These are phyloP conservation scores for Nicotiana obtusifolia DNA, from an alignment of 257 asterid genomes.

Conservation along the genomic window DNA sequence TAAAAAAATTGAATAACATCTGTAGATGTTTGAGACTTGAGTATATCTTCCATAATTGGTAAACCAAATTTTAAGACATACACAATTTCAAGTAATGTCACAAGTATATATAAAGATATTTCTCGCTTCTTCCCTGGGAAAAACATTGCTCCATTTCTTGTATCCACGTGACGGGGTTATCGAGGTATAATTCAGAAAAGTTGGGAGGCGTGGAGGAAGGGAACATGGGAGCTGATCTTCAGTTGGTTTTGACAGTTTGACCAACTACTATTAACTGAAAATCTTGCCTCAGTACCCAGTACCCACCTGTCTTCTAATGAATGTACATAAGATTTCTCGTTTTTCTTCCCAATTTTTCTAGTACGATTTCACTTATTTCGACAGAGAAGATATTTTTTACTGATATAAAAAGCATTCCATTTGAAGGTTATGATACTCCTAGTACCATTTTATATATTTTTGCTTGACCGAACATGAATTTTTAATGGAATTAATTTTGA, in stretches of 20 bases:
- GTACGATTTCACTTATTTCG: not conserved
- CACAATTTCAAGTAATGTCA: not conserved
- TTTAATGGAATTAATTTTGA: too few species aligned
- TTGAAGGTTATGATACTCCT: not conserved
- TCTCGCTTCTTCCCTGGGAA: not conserved
- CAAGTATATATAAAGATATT: not conserved
- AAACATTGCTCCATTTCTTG: not conserved
- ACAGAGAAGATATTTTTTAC: too few species aligned
- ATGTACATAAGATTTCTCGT: too few species aligned
- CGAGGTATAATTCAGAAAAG: not conserved
- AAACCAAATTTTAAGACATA: too few species aligned
- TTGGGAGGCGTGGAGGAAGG: slow-evolving; percentile 3
- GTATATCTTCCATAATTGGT: too few species aligned
- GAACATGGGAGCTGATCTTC: not conserved
- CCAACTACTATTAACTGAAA: not conserved
- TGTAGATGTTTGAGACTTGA: too few species aligned
- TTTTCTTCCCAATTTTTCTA: too few species aligned
- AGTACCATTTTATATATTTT: too few species aligned
- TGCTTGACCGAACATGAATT: too few species aligned
- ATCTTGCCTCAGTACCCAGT: not conserved
- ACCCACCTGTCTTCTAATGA: too few species aligned
- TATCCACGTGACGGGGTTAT: not conserved
- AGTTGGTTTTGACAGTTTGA: not conserved
- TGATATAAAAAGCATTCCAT: too few species aligned
- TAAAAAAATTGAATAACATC: too few species aligned